phyloP scores from a whole-genome alignment of 345 rosid species.

The Populus euphratica region DNA sequence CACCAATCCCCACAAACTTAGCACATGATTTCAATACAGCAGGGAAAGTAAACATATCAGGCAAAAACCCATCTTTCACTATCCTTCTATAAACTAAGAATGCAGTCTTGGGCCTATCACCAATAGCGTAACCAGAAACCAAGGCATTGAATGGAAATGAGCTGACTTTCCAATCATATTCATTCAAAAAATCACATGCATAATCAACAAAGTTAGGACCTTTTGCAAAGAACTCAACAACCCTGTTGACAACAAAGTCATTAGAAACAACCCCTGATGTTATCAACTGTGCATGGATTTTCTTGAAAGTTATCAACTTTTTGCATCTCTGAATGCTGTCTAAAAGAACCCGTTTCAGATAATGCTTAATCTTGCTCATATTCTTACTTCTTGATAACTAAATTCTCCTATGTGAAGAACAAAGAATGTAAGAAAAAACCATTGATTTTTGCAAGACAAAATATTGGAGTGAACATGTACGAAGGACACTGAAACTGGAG shows the following conservation, averaged over 20 bases:
- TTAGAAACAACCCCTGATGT: conserved; percentile 23
- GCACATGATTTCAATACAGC: conserved; percentile 43
- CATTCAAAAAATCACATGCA: conserved; percentile 14
- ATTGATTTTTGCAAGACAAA: neutral
- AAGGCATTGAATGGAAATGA: conserved; percentile 31
- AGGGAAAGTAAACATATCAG: conserved; percentile 42
- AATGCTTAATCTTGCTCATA: neutral
- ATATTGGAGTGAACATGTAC: neutral
- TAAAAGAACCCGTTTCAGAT: conserved; percentile 13
- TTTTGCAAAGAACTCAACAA: conserved; percentile 21
- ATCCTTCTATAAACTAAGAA: conserved; percentile 4
- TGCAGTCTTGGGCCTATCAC: conserved; percentile 9
- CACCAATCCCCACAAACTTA: conserved; percentile 32
- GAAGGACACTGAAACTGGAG: neutral
- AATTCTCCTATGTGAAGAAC: neutral
- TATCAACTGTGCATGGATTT: conserved; percentile 25
- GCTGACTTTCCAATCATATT: conserved; percentile 2
- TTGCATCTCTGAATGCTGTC: conserved; percentile 26
- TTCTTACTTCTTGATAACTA: neutral
- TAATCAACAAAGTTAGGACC: conserved; percentile 9
- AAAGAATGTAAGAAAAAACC: neutral
- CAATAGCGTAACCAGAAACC: conserved; percentile 10
- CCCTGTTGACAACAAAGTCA: conserved; percentile 19
- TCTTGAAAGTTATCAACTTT: conserved; percentile 31
- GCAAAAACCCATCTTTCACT: conserved; percentile 33